Conservation (phyloP, 148 eudicot species). For the Polygonum aviculare region DNA sequence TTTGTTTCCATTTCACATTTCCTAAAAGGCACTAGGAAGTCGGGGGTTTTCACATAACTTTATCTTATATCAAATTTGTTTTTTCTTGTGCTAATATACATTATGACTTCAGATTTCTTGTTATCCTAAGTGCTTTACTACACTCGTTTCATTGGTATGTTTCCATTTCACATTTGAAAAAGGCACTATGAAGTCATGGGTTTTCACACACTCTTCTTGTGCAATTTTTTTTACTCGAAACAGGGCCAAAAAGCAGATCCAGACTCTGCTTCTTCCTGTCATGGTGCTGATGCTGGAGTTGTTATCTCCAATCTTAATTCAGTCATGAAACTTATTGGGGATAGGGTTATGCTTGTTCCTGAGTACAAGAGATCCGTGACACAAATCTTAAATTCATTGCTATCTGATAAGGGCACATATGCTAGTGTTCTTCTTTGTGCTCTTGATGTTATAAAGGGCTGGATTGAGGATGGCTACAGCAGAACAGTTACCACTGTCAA, state of each 20-base stretch:
- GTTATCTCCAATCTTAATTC: conserved; percentile 72
- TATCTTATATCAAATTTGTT: neutral
- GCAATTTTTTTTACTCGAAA: conserved; percentile 1
- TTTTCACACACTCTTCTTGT: neutral
- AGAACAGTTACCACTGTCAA: conserved; percentile 50
- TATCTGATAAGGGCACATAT: conserved; percentile 88
- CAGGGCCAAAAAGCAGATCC: conserved; percentile 89
- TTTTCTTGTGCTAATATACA: neutral
- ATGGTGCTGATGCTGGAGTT: conserved; percentile 74
- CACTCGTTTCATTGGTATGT: neutral
- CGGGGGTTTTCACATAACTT: neutral
- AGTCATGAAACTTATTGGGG: conserved; percentile 78
- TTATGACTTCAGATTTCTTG: neutral
- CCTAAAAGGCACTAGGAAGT: neutral
- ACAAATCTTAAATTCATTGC: conserved; percentile 65
- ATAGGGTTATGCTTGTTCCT: conserved; percentile 75
- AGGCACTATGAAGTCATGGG: neutral
- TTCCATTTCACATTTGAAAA: neutral
- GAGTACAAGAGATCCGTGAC: conserved; percentile 76
- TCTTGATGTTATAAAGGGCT: conserved; percentile 76
- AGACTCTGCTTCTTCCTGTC: conserved; percentile 87
- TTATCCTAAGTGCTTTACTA: neutral
- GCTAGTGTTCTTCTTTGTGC: conserved; percentile 85
- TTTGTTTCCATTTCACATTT: neutral
- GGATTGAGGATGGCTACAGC: conserved; percentile 85